Evolutionary conservation across 106 monocot species (phyloP), one percentile per base, ranked within the genome.

Genomic region (Allium fistulosum): DNA sequence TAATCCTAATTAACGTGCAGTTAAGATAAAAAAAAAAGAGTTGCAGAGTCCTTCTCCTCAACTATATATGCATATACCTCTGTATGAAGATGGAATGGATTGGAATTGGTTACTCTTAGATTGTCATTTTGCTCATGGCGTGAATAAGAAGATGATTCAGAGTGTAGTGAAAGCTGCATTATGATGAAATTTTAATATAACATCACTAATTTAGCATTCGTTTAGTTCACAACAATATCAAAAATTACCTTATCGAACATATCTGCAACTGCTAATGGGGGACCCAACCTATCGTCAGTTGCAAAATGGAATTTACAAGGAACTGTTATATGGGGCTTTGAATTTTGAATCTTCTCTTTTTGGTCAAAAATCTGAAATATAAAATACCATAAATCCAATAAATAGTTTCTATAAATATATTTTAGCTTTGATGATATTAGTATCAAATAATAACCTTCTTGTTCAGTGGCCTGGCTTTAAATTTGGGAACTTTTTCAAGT

Each of bases 301-400:
- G 89, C 87, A 66, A 99, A 99, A 75, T 99, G 97, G 72, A 99
- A 99, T 50, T 92, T 92, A 62, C 90, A 79, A 55, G 97, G 89
- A 63, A 71, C 79, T n/a, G 97, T 97, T 45, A 77, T 49, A 37
- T 84, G 89, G 18, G 77, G 65, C 68, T 96, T 96, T 17, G 70
- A 53, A 57, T 69, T 78, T 48, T 27, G 51, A 53, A 67, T 50
- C 9, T 67, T 52, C 55, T 82, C 84, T 78, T 81, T 92, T 22
- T 78, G 83, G 70, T 93, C 87, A 75, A 99, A 77, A 62, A 97
- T 92, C 97, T 97, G 78, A 76, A 8, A 46, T 12, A 10, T 56
- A 15, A n/a, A 14, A 26, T 46, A 45, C 2, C 37, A 57, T 51
- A 1, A 51, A 53, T 45, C 28, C 57, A 57, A 68, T 53, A 51